Evolutionary conservation across 495 filamentous ascomycete genomes (phyloP), one percentile per base, ranked within the genome.

Genomic region (Penicillium waksmanii): DNA sequence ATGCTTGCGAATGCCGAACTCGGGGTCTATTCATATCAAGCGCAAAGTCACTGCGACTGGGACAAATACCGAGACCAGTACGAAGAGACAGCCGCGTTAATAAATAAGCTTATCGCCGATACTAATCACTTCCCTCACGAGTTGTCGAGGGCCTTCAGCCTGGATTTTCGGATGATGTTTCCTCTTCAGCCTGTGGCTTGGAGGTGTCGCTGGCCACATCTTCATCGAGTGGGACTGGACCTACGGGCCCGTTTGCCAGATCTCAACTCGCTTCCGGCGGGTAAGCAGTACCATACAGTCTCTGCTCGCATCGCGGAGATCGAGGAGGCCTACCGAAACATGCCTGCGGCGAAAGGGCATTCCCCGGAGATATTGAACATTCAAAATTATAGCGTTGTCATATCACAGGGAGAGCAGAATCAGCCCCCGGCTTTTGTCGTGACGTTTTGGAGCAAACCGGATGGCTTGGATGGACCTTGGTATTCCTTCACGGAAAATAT

Each of bases 141-240:
- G 8, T 6, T 64, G 5, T 60, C 55, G 31, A 55, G 52, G 4
- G 60, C 40, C 0, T 18, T 66, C 9, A 61, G 49, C 40, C 27
- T 69, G 13, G 66, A 69, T 23, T 57, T 51, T n/a, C 55, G 53
- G 1, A 25, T 69, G 34, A 60, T 69, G 2, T 69, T 66, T 48
- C 63, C 61, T 13, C 46, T 66, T 13, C 63, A 62, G 18, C 52
- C 55, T 3, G 63, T 62, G 13, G 63, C 61, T 2, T 69, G 66
- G 63, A 66, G 64, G 44, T 66, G 63, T n/a, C 66, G 66, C 18
- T 62, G 61, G 56, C 63, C 63, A 17, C 42, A 53, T 19, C n/a
- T 69, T 23, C 63, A 61, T 13, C 66, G 66, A 11, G 53, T 51
- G 9, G 61, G 57, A 1, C 52, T 66, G 1, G 63, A 69, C 15